phyloP scores from a whole-genome alignment of 2,329 filamentous ascomycete species.

The Fonsecaea monophora region DNA sequence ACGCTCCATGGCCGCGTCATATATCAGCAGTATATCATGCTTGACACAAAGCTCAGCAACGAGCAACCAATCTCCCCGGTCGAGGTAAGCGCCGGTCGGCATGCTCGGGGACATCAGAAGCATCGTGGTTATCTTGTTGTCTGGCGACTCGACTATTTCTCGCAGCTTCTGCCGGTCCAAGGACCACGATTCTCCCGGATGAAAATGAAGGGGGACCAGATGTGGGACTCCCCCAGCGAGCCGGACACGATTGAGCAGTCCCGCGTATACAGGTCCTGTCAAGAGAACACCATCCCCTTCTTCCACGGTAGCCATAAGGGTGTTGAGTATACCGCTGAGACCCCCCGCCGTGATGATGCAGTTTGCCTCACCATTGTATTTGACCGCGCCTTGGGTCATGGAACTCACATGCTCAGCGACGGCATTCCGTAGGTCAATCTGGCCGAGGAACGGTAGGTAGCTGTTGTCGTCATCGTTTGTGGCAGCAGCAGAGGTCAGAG shows the following conservation, averaged over 20 bases:
- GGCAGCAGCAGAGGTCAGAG: slow-evolving; percentile 5
- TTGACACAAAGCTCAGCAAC: slow-evolving; percentile 27
- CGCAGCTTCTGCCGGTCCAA: slow-evolving; percentile 19
- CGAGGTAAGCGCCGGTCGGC: slow-evolving; percentile 25
- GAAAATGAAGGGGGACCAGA: slow-evolving; percentile 24
- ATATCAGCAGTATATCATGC: slow-evolving; percentile 24
- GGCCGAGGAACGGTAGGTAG: slow-evolving; percentile 28
- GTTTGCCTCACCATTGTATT: slow-evolving; percentile 24
- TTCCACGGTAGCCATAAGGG: slow-evolving; percentile 26
- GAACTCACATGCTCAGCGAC: slow-evolving; percentile 22
- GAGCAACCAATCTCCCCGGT: slow-evolving; percentile 20
- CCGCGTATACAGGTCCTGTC: slow-evolving; percentile 24
- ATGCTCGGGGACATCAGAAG: slow-evolving; percentile 30
- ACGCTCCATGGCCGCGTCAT: slow-evolving; percentile 30
- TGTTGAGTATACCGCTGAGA: slow-evolving; percentile 27
- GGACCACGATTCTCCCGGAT: slow-evolving; percentile 19
- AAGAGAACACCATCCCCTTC: slow-evolving; percentile 28
- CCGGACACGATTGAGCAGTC: slow-evolving; percentile 26
- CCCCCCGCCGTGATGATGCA: slow-evolving; percentile 28
- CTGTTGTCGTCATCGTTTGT: slow-evolving; percentile 26
- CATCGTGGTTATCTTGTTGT: slow-evolving; percentile 19
- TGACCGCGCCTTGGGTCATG: slow-evolving; percentile 10
- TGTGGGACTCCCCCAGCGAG: slow-evolving; percentile 27
- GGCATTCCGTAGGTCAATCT: slow-evolving; percentile 19
- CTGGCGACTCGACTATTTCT: slow-evolving; percentile 7